phyloP scores from a whole-genome alignment of 2,329 filamentous ascomycete species.

The Plenodomus biglobosus region DNA sequence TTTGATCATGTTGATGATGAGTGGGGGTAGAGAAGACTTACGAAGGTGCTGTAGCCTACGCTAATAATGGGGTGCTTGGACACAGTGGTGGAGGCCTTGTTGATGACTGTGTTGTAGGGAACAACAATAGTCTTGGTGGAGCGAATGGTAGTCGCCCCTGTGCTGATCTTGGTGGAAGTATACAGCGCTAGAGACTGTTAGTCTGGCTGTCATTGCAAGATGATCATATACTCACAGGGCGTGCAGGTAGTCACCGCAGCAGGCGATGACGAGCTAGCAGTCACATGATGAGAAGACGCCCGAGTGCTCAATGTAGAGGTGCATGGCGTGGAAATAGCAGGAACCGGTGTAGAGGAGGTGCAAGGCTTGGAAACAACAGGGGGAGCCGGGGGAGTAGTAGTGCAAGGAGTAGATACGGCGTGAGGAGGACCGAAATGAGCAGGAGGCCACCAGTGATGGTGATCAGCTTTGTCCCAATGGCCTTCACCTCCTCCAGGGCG shows the following conservation, averaged over 20 bases:
- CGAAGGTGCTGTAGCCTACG: conserved; percentile 12
- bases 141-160: conserved; percentile 11
- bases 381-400: neutral
- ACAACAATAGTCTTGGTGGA: conserved; percentile 22
- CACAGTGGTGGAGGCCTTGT: conserved; percentile 10
- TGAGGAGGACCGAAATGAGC: neutral
- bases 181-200: conserved; percentile 12
- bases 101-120: conserved; percentile 17
- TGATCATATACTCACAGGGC: neutral
- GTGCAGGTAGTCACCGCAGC: neutral
- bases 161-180: conserved; percentile 14
- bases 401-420: neutral
- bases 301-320: too few species aligned
- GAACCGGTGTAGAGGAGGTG: too few species aligned
- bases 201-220: neutral
- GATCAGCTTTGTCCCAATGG: neutral
- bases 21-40: neutral
- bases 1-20: neutral
- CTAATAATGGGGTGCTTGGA: conserved; percentile 13
- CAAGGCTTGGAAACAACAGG: too few species aligned
- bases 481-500: neutral
- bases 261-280: neutral
- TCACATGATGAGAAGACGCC: neutral
- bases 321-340: too few species aligned
- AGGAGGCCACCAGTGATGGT: neutral